phyloP scores from a whole-genome alignment of 192 early-diverging fungal genomes.

The Spizellomyces sp. region DNA sequence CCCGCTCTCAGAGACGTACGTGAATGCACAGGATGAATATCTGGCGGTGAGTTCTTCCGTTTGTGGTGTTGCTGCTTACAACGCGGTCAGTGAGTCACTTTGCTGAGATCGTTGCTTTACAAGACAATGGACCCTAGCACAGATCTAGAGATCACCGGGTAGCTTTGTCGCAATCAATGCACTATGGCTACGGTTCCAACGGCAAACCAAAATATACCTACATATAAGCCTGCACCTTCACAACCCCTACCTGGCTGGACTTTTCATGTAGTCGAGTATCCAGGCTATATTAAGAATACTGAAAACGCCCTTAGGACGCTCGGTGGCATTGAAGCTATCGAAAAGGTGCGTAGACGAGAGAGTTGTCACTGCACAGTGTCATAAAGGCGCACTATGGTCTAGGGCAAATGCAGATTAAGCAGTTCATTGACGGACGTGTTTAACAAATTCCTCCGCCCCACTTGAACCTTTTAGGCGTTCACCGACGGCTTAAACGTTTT shows the following conservation, averaged over 20 bases:
- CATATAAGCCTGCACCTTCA: constrained; percentile 32
- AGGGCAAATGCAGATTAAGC: neutral
- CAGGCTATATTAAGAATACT: constrained; percentile 49
- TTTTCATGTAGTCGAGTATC: constrained; percentile 61
- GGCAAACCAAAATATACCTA: neutral
- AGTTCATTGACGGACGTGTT: neutral
- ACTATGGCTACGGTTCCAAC: no score
- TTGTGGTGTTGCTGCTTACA: no score
- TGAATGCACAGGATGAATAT: no score
- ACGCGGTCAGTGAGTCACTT: no score
- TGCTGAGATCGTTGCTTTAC: no score
- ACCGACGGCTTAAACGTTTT: constrained; percentile 41
- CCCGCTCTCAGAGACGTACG: no score
- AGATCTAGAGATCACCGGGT: no score
- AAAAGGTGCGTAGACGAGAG: constrained; percentile 33
- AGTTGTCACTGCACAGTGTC: neutral
- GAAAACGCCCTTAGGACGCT: constrained; percentile 49
- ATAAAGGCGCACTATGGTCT: no score
- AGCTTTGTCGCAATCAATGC: no score
- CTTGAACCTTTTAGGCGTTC: constrained; percentile 40
- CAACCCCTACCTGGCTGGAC: constrained; percentile 40
- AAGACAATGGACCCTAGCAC: no score
- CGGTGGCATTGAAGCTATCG: constrained; percentile 49
- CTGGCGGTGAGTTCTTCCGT: no score
- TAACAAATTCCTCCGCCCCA: neutral